Percentiles rank a stretch among this genome's conserved stretches.
These are phyloP conservation scores for Helianthus tuberosus DNA, from an alignment of 129 eudicot genomes.

Conservation along the genomic window DNA sequence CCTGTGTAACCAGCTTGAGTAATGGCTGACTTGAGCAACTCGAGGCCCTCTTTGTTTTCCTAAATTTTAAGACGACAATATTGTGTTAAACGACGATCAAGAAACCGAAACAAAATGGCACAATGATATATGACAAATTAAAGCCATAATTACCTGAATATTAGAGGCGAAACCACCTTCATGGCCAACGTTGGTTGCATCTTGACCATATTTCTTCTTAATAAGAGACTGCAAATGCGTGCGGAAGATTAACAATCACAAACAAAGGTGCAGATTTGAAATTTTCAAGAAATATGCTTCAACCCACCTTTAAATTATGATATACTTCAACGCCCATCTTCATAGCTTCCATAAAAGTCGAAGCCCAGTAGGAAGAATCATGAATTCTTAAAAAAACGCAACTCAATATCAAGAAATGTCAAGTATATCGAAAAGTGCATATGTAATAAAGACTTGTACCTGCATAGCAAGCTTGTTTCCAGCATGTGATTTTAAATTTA, in stretches of 20 bases:
- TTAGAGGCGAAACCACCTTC: constrained; percentile 88
- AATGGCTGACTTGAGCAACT: no score
- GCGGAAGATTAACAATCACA: background rate
- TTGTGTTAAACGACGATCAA: no score
- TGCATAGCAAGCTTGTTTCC: constrained; percentile 99
- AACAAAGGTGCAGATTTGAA: background rate
- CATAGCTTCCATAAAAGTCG: constrained; percentile 8
- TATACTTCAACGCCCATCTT: constrained; percentile 99
- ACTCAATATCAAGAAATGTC: no score
- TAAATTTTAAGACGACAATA: no score
- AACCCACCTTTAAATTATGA: constrained; percentile 78
- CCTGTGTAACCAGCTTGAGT: no score
- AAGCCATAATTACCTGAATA: background rate
- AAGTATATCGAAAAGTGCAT: no score
- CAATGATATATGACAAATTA: no score
- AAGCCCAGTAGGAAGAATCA: no score
- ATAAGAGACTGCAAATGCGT: constrained; percentile 71
- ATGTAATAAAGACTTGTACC: constrained; percentile 37
- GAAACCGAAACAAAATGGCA: no score
- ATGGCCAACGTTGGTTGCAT: constrained; percentile 99
- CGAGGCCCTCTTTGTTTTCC: no score
- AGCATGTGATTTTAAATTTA: constrained; percentile 43
- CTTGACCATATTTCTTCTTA: constrained; percentile 99
- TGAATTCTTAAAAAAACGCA: no score
- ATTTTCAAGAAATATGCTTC: background rate